Evolutionary conservation across 371 early-diverging fungal species (phyloP), one percentile per base, ranked within the genome.

Genomic region (Syncephalastrum racemosum): DNA sequence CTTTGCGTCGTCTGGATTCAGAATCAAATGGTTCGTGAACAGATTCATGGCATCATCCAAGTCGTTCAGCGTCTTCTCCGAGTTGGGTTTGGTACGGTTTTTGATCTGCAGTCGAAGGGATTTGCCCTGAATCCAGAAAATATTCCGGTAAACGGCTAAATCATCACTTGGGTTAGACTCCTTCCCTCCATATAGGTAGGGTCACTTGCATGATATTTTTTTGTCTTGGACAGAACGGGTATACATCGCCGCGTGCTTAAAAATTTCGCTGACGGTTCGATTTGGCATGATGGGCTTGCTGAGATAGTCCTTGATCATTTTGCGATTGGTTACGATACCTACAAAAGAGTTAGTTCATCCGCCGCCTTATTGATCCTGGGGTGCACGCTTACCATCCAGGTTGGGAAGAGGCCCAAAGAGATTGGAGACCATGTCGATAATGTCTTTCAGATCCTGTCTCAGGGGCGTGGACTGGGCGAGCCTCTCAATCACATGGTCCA

Each of bases 91-190:
- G 15, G 75, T 58, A 55, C 84, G 73, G 46, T 82, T 83, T 60
- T 79, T 84, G 44, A 77, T 71, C 48, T 84, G 83, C 1, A 83
- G 46, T 7, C 81, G 71, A 14, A 79, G 59, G 13, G 85, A 77
- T 48, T 83, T 85, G 18, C 89, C 90, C 52, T 80, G 75, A 20
- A 89, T 76, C 60, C 73, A 82, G 54, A 83, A 87, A 4, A 90
- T 74, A 19, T 73, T 63, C 39, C 53, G 68, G 36, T 68, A 73
- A 7, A 79, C 74, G 39, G 62, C 79, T 77, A 59, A 18, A 7
- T 1, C 7, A 43, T 4, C 10, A 10, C 2, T 31, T 10, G 10
- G 10, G 6, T 31, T 31, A 31, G 36, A 31, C 6, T 31, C 12
- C 5, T 31, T 31, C 36, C 12, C 10, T 31, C 12, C 36, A 31